These are phyloP conservation scores for Solanum neorickii DNA, from an alignment of 257 asterid genomes.

Conservation along the genomic window DNA sequence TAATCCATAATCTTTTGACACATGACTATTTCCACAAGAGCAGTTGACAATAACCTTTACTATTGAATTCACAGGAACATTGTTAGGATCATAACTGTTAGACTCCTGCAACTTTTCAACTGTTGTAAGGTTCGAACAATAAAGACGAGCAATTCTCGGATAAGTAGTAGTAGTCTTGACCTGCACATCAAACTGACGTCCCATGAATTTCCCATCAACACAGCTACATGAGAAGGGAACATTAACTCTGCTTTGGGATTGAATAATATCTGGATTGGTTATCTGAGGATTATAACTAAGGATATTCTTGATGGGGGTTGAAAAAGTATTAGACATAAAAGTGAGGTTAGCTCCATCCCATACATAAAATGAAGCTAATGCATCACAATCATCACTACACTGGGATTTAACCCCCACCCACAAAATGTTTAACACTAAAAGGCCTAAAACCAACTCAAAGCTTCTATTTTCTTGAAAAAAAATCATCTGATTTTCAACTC, in stretches of 20 bases:
- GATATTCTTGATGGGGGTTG: conserved; percentile 28
- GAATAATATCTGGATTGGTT: conserved; percentile 21
- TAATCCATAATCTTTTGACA: conserved; percentile 47
- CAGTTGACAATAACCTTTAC: conserved; percentile 49
- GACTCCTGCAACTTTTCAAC: conserved; percentile 43
- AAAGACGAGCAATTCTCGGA: conserved; percentile 7
- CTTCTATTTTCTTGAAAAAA: conserved; percentile 1
- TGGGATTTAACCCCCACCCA: conserved; percentile 25
- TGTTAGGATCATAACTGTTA: conserved; percentile 17
- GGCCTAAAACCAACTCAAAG: not conserved
- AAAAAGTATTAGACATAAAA: conserved; percentile 26
- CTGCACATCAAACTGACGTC: conserved; percentile 28
- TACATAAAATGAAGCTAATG: conserved; percentile 56
- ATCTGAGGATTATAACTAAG: conserved; percentile 42
- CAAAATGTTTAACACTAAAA: conserved; percentile 3
- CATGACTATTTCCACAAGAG: conserved; percentile 46
- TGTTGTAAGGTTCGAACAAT: conserved; percentile 49
- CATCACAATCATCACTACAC: conserved; percentile 28
- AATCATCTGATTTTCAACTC: not conserved
- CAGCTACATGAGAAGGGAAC: conserved; percentile 57
- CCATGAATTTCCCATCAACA: conserved; percentile 31
- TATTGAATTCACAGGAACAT: conserved; percentile 9
- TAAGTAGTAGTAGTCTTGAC: conserved; percentile 23
- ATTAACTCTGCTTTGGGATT: conserved; percentile 19
- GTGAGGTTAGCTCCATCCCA: conserved; percentile 42